These are phyloP conservation scores for Globisporangium paddicum DNA, from an alignment of 352 stramenopile genomes.

Conservation along the genomic window DNA sequence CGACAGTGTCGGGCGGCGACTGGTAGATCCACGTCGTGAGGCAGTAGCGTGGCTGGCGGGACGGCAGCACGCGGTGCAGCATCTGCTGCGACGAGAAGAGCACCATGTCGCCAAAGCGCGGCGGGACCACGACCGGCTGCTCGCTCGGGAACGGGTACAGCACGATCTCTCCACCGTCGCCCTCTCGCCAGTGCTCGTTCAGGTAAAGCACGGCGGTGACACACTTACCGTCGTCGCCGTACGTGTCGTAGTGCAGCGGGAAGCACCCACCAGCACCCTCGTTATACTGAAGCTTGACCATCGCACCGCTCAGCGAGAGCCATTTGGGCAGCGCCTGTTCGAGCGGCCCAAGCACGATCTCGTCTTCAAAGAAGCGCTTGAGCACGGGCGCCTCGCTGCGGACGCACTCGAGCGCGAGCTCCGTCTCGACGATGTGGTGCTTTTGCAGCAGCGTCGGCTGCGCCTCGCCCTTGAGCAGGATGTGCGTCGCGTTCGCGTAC, in stretches of 20 bases:
- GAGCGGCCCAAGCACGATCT: conserved; percentile 46
- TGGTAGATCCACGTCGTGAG: conserved; percentile 77
- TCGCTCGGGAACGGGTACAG: conserved; percentile 72
- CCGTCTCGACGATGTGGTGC: conserved; percentile 75
- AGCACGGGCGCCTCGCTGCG: conserved; percentile 37
- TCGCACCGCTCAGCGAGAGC: conserved; percentile 40
- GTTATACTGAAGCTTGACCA: conserved; percentile 84
- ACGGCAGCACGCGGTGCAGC: conserved; percentile 68
- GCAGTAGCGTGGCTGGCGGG: conserved; percentile 39
- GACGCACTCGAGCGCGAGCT: conserved; percentile 49
- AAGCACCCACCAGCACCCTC: conserved; percentile 76
- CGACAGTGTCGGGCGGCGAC: conserved; percentile 15
- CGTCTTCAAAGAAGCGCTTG: conserved; percentile 53
- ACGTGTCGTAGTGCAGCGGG: conserved; percentile 83
- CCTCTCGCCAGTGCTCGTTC: conserved; percentile 67
- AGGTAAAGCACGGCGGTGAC: conserved; percentile 83
- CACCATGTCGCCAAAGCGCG: conserved; percentile 62
- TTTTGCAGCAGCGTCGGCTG: conserved; percentile 61
- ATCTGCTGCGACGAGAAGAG: conserved; percentile 79
- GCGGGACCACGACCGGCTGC: conserved; percentile 37
- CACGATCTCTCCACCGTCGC: conserved; percentile 75
- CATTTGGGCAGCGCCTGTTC: conserved; percentile 27
- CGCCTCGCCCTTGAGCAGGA: conserved; percentile 35
- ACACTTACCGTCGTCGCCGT: conserved; percentile 78
- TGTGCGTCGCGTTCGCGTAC: conserved; percentile 78